Evolutionary conservation across 1,284 basidiomycete species (phyloP).

Genomic region (Boletus sp.): DNA sequence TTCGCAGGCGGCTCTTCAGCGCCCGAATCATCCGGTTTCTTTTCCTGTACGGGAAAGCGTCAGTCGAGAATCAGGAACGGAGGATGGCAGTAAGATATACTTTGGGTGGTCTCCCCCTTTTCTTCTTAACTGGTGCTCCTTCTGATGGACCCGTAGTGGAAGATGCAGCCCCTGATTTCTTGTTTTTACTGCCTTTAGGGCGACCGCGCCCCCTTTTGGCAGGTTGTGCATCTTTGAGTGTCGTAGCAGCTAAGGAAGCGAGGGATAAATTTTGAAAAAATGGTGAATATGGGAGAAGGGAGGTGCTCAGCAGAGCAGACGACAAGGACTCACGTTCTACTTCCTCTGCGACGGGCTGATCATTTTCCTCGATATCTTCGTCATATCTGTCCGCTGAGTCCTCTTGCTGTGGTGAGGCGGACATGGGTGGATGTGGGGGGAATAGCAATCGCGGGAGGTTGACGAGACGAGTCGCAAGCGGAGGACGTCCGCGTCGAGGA

Average conservation of each 20-base stretch:
- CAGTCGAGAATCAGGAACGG: conserved; percentile 29
- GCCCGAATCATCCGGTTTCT: conserved; percentile 45
- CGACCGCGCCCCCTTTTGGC: conserved; percentile 71
- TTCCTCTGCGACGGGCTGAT: conserved; percentile 32
- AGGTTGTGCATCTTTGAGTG: conserved; percentile 33
- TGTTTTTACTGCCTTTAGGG: conserved; percentile 80
- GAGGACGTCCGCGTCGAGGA: conserved; percentile 34
- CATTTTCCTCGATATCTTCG: conserved; percentile 45
- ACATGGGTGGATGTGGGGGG: conserved; percentile 36
- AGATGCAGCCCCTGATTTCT: conserved; percentile 49
- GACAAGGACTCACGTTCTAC: conserved; percentile 32
- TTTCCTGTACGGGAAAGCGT: conserved; percentile 41
- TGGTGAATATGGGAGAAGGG: conserved; percentile 8
- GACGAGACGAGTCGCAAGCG: conserved; percentile 20
- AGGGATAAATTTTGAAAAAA: conserved; percentile 25
- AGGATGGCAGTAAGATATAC: conserved; percentile 37
- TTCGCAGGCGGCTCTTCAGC: conserved; percentile 52
- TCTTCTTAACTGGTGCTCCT: conserved; percentile 45
- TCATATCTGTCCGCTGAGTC: conserved; percentile 38
- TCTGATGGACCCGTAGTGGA: conserved; percentile 38
- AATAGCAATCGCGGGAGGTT: conserved; percentile 30
- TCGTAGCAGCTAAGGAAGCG: conserved; percentile 17
- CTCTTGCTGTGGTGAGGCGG: conserved; percentile 41
- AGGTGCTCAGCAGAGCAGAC: conserved; percentile 6
- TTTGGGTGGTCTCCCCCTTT: conserved; percentile 74